Evolutionary conservation across 495 filamentous ascomycete species (phyloP), one percentile per base, ranked within the genome.

Genomic region (Pyrenopolyporus hunteri): DNA sequence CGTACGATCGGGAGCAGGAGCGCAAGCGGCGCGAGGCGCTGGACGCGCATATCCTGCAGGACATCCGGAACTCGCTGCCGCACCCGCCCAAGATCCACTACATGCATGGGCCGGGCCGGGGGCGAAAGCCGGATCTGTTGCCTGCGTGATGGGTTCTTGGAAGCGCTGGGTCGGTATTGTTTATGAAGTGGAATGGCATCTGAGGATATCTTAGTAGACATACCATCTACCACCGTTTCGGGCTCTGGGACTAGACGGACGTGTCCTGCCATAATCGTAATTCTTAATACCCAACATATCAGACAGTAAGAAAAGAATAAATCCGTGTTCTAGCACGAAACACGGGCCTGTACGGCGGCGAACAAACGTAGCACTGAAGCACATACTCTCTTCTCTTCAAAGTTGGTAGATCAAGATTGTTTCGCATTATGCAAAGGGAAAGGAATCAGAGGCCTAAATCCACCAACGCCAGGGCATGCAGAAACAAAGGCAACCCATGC

Each of bases 21-120:
- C 49, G 22, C 37, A 52, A 65, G 44, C 47, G 64, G 16, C 58
- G 64, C 42, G 66, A 63, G 42, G 68, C 68, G 2, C 63, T 71
- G 8, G 69, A 71, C 28, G 66, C 69, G 13, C 56, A 64, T 31
- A 64, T 71, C 35, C 49, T 54, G 17, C 11, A 51, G 28, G 66
- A 69, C 36, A 69, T 71, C 17, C 66, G 68, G 3, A 62, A 61
- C 14, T 66, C 59, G 33, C 42, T 71, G 25, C 63, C 69, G 31
- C 63, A 53, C 32, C 66, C 66, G 40, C 66, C 66, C 6, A 60
- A 53, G 47, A 71, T 68, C 52, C 64, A 71, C 14, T 68, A 69
- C 33, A 40, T 60, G 46, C 69, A 71, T 26, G 63, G 59, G 1
- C 66, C 66, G 1, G 69, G 69, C 0, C 59, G 69, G 16, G 69